Evolutionary conservation across 345 rosid genomes (phyloP), one percentile per base, ranked within the genome.

Genomic region (Ailanthus altissimus): DNA sequence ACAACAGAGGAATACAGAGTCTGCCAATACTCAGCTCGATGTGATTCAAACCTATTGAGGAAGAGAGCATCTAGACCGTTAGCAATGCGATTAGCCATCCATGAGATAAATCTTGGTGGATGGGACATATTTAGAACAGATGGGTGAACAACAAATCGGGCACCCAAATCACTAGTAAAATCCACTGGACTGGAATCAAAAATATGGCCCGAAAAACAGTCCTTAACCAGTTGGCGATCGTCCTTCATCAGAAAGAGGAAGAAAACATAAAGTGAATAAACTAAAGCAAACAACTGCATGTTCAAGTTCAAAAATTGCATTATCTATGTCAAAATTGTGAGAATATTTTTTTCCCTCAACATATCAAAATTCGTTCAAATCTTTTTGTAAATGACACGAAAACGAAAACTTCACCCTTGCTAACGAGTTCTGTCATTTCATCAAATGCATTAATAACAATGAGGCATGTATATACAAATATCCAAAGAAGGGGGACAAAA

Each of bases 21-120:
- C 87, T 90, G 98, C 99, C 99, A 95, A 78, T 79, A 95, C 80
- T 90, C 92, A 42, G 96, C 94, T 75, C 98, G 91, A 60, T 93
- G 92, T 38, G 98, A 86, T 82, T 93, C 99, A 85, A 95, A 93
- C 84, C 91, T 85, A 84, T 72, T 85, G 76, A 93, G 90, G 84
- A 95, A 95, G 83, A 95, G 87, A 80, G 88, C 84, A 86, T 95
- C 98, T 50, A 95, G 93, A 76, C 92, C 87, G 67, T 85, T 82
- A 76, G 93, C 88, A 81, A 93, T 89, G 78, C 89, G 79, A 79
- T 89, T 93, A 13, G 96, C 94, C 51, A 89, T 76, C 99, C 97
- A 87, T 14, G 89, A 85, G 45, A 85, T 80, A 49, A 93, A 76
- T 85, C 82, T 90, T 70, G 97, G 97, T 1, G 98, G 97, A 74